phyloP scores from a whole-genome alignment of 192 early-diverging fungal genomes.

The Haplosporangium gracile region DNA sequence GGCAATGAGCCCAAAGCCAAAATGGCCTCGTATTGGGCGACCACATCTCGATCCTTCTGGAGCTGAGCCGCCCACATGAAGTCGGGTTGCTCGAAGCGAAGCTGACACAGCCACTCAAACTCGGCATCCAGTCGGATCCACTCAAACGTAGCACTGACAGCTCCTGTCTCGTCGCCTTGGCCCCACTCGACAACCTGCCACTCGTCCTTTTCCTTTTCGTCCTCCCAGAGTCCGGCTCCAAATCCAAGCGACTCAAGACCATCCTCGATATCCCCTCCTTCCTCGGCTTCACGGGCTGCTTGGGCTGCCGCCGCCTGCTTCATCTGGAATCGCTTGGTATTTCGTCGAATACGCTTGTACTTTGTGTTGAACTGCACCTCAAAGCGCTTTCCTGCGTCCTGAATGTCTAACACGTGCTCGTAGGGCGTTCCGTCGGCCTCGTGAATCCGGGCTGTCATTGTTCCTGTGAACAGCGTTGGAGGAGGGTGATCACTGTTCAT shows the following conservation, averaged over 20 bases:
- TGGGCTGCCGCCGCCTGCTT: slow-evolving; percentile 79
- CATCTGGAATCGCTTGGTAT: slow-evolving; percentile 79
- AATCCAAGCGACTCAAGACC: slow-evolving; percentile 69
- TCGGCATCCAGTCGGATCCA: slow-evolving; percentile 98
- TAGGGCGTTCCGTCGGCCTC: slow-evolving; percentile 89
- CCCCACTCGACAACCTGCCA: slow-evolving; percentile 86
- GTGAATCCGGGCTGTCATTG: slow-evolving; percentile 80
- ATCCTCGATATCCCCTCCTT: slow-evolving; percentile 75
- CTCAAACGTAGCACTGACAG: slow-evolving; percentile 81
- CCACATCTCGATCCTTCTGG: slow-evolving; percentile 89
- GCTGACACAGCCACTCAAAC: slow-evolving; percentile 91
- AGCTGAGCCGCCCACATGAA: slow-evolving; percentile 98
- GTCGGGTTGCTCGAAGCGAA: slow-evolving; percentile 88
- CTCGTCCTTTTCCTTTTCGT: slow-evolving; percentile 73
- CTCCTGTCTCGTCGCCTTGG: slow-evolving; percentile 77
- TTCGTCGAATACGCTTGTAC: slow-evolving; percentile 95
- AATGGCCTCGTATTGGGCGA: slow-evolving; percentile 87
- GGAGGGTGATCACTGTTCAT: slow-evolving; percentile 36
- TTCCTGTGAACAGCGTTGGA: slow-evolving; percentile 65
- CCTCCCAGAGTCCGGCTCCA: slow-evolving; percentile 67
- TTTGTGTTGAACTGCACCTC: slow-evolving; percentile 98
- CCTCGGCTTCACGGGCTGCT: slow-evolving; percentile 72
- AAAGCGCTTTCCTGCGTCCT: slow-evolving; percentile 78
- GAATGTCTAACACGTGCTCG: slow-evolving; percentile 87
- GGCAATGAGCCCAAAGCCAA: slow-evolving; percentile 57